Base-by-base conservation (phyloP, 139 green algal genomes). In the Coelastrella sp. region DNA sequence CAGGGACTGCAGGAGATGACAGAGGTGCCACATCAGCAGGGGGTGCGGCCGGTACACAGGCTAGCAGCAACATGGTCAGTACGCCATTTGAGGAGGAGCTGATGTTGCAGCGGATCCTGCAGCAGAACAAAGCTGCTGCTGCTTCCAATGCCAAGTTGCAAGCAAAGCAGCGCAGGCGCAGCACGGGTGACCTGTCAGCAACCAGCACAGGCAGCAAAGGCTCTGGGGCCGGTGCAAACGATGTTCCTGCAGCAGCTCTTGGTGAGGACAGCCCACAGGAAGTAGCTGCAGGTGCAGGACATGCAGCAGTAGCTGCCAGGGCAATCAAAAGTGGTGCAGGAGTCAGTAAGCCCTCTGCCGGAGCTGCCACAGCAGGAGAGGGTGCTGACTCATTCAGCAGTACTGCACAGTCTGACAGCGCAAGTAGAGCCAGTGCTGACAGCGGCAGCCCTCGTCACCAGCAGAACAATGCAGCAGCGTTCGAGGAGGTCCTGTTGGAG, bases 401-500 rank as follows among this genome's bases (percentile, higher is more conserved):
- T 17, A 11, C 68, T 77, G 71, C 7, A 13, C 59, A 86, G 58
- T 86, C 80, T 86, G 80, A 86, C 7, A 71, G 22, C 5, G 79
- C 58, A 20, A 73, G 54, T 54, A 64, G 20, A 57, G 61, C 60
- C 61, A n/a, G 13, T 20, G 66, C 22, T 4, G 83, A 56, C 13
- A 23, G 47, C n/a, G 60, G 54, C 83, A 80, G 66, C n/a, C 81
- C 10, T 17, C 23, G 81, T 6, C 5, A 6, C 1, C 83, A 80
- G 83, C 83, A 80, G 66, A 14, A 8, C 20, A 5, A 14, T 22
- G 57, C 20, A 20, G 22, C 58, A 5, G 57, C 5, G 14, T 73
- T 86, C 13, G 85, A 90, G 58, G 73, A 90, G 73, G 23, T 90
- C 56, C 77, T 91, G 84, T 86, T 95, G 66, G 86, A 91, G 54